Percentiles rank a stretch among this genome's conserved stretches.
These are phyloP conservation scores for Venturia effusa DNA, from an alignment of 2,329 filamentous ascomycete species.

Conservation along the genomic window DNA sequence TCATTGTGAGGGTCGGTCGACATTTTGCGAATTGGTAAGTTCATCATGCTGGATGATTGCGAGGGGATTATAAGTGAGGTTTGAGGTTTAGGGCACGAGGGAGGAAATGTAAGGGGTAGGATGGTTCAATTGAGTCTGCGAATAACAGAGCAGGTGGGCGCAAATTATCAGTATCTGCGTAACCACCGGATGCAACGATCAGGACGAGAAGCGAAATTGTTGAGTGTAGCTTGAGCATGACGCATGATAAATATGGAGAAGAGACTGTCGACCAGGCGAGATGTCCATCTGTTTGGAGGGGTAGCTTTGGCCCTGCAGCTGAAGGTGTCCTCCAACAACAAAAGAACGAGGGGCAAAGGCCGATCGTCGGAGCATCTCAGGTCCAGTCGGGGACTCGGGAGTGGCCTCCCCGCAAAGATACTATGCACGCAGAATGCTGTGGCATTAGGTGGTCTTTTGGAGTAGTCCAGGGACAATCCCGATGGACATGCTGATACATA, in stretches of 20 bases:
- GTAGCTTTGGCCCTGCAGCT: neutral
- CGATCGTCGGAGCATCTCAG: neutral
- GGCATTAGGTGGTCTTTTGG: too few species aligned
- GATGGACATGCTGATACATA: too few species aligned
- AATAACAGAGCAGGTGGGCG: neutral
- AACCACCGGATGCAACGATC: neutral
- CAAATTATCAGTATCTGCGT: neutral
- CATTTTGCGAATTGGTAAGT: slow-evolving; percentile 6
- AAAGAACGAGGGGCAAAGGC: neutral
- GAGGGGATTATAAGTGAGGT: neutral
- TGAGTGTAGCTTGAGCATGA: neutral
- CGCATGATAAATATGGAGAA: neutral
- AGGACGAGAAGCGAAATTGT: neutral
- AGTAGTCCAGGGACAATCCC: too few species aligned
- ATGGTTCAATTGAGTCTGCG: neutral
- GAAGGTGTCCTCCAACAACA: neutral
- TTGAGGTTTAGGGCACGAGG: too few species aligned
- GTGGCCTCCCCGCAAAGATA: neutral
- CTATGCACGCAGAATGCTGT: neutral
- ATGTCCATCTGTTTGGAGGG: neutral
- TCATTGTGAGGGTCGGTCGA: slow-evolving; percentile 10
- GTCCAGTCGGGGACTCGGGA: neutral
- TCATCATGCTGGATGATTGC: neutral
- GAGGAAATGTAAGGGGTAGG: neutral
- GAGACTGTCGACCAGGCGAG: neutral